These are phyloP conservation scores for Stenogyne calaminthoides DNA, from an alignment of 305 asterid species.

Conservation along the genomic window DNA sequence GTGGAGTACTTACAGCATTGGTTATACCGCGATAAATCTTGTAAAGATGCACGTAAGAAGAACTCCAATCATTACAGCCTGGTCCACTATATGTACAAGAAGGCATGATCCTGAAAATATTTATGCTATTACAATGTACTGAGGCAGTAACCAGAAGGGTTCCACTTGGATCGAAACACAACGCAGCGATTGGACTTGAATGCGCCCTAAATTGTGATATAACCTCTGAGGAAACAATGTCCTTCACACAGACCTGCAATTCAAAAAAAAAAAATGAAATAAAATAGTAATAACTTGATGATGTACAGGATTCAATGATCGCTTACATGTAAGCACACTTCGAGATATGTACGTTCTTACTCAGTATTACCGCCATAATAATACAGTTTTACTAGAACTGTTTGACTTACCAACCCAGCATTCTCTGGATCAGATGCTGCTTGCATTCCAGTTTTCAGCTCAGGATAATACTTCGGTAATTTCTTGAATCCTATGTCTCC, in stretches of 20 bases:
- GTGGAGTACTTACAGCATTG: constrained; percentile 69
- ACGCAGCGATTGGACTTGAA: constrained; percentile 67
- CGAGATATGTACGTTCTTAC: constrained; percentile 9
- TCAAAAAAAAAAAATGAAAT: neutral
- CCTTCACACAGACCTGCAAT: constrained; percentile 68
- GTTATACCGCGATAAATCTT: constrained; percentile 95
- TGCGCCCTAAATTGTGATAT: constrained; percentile 79
- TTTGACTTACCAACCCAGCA: constrained; percentile 79
- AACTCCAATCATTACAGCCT: constrained; percentile 66
- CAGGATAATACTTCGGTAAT: constrained; percentile 75
- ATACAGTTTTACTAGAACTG: neutral
- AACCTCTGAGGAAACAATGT: constrained; percentile 56
- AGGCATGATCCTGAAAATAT: constrained; percentile 67
- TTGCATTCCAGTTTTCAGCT: constrained; percentile 69
- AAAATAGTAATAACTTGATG: neutral
- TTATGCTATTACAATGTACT: constrained; percentile 64
- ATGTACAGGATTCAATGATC: neutral
- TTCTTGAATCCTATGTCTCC: constrained; percentile 91
- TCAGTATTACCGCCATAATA: neutral
- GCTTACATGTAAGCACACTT: neutral
- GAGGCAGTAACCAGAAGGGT: constrained; percentile 80
- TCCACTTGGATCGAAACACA: constrained; percentile 77
- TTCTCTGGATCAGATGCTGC: constrained; percentile 77
- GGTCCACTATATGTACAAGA: constrained; percentile 46
- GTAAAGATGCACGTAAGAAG: constrained; percentile 89